Conservation (phyloP, 2,329 filamentous ascomycete genomes). For the Cladosporium sphaerospermum region DNA sequence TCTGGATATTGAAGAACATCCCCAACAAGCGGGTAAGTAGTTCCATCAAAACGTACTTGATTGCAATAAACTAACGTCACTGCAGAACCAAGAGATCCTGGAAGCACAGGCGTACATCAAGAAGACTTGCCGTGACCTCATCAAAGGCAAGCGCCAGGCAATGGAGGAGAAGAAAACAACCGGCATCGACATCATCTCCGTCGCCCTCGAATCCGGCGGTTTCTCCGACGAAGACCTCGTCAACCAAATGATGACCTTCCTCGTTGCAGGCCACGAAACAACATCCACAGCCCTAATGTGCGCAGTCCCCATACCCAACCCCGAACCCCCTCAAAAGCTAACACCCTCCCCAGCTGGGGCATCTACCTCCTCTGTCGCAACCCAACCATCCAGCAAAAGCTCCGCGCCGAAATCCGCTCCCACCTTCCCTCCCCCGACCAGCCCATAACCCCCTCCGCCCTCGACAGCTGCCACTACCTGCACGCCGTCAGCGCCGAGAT, state of each 20-base stretch:
- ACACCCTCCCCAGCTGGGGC: conserved; percentile 41
- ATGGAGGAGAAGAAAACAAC: conserved; percentile 35
- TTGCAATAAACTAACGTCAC: conserved; percentile 29
- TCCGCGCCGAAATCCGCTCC: conserved; percentile 46
- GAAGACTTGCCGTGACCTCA: conserved; percentile 59
- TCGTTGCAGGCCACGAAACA: conserved; percentile 58
- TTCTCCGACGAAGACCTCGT: conserved; percentile 76
- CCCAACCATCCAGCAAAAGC: conserved; percentile 41
- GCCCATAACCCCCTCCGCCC: conserved; percentile 47
- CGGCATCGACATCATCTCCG: conserved; percentile 67
- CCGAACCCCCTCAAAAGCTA: no score
- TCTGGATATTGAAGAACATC: conserved; percentile 54
- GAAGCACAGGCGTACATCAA: conserved; percentile 56
- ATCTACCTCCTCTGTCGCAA: conserved; percentile 48
- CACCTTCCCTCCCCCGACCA: conserved; percentile 40
- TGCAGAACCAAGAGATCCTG: conserved; percentile 55
- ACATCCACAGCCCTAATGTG: conserved; percentile 37
- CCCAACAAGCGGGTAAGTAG: conserved; percentile 49
- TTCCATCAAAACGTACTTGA: no score
- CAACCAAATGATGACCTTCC: conserved; percentile 70
- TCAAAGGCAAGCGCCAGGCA: conserved; percentile 61
- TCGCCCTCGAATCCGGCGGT: conserved; percentile 67
- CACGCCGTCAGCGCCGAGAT: conserved; percentile 74
- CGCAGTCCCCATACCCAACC: no score
- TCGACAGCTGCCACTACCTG: conserved; percentile 72